Conservation (phyloP, 768 basidiomycete species). For the Boletus sp. region DNA sequence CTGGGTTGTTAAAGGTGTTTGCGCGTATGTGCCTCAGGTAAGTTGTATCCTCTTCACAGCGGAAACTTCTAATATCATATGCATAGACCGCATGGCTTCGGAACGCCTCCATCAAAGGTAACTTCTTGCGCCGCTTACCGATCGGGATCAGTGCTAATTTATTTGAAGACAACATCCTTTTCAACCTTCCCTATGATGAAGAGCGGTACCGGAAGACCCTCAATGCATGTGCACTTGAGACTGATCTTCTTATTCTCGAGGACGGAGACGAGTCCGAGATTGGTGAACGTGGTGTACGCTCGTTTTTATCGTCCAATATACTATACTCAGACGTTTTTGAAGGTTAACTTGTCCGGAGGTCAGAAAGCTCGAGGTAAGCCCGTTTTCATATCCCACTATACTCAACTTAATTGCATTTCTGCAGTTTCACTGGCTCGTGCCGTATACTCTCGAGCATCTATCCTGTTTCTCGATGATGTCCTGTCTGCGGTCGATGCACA, state of each 20-base stretch:
- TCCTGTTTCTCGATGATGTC: constrained; percentile 85
- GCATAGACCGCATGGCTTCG: constrained; percentile 63
- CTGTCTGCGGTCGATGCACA: constrained; percentile 74
- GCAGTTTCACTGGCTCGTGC: constrained; percentile 77
- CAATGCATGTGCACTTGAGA: constrained; percentile 70
- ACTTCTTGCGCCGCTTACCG: neutral
- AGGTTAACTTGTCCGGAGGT: constrained; percentile 46
- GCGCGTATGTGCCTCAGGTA: constrained; percentile 86
- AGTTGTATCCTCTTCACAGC: constrained; percentile 14
- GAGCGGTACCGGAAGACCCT: constrained; percentile 76
- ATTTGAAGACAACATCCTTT: constrained; percentile 65
- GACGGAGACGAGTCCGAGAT: constrained; percentile 89
- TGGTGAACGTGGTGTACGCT: constrained; percentile 73
- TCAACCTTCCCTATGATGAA: constrained; percentile 71
- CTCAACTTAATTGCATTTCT: neutral
- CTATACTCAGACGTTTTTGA: neutral
- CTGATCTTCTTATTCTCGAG: constrained; percentile 78
- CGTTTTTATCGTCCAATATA: neutral
- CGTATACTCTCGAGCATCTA: constrained; percentile 83
- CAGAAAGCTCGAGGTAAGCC: constrained; percentile 64
- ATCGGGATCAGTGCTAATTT: constrained; percentile 39
- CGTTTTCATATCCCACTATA: neutral
- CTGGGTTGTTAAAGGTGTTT: constrained; percentile 77
- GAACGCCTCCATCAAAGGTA: constrained; percentile 54
- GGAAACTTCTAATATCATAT: neutral